Percentiles rank a stretch among this genome's conserved stretches.
These are phyloP conservation scores for Tirmania nivea DNA, from an alignment of 495 filamentous ascomycete genomes.

Conservation along the genomic window DNA sequence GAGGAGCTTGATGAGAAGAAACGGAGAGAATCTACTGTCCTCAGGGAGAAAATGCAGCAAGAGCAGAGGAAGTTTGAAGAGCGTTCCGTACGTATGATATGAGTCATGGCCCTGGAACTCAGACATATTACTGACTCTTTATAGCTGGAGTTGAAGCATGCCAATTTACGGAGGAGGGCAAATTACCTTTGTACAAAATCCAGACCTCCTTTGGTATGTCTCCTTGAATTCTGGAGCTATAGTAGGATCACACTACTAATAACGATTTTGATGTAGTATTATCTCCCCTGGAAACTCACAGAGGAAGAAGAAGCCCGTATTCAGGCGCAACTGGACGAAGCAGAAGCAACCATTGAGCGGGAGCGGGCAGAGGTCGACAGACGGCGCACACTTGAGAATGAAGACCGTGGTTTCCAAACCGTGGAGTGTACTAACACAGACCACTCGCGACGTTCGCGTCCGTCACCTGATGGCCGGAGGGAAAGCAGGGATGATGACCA, in stretches of 20 bases:
- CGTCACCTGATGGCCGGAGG: too few relatives aligned
- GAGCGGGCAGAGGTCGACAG: slow-evolving; percentile 29
- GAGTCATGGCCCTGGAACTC: slow-evolving; percentile 2
- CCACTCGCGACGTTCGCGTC: too few relatives aligned
- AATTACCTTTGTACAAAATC: slow-evolving; percentile 51
- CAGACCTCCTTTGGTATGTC: slow-evolving; percentile 56
- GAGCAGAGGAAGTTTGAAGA: slow-evolving; percentile 63
- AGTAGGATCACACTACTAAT: slow-evolving; percentile 12
- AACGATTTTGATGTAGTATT: slow-evolving; percentile 37
- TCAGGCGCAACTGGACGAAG: slow-evolving; percentile 35
- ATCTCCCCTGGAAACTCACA: slow-evolving; percentile 64
- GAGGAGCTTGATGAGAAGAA: slow-evolving; percentile 48
- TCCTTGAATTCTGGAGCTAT: not conserved
- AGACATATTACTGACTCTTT: slow-evolving; percentile 10
- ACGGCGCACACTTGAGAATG: too few relatives aligned
- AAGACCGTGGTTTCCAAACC: too few relatives aligned
- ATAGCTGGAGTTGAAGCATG: slow-evolving; percentile 64
- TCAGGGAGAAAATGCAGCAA: slow-evolving; percentile 34
- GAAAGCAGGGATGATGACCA: too few relatives aligned
- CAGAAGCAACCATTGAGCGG: slow-evolving; percentile 28
- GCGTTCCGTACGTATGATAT: slow-evolving; percentile 39
- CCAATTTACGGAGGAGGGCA: slow-evolving; percentile 47
- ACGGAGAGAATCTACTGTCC: slow-evolving; percentile 38
- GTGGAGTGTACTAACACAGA: too few relatives aligned
- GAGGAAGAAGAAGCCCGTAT: slow-evolving; percentile 39